Percentiles rank a stretch among this genome's conserved stretches.
Conservation (phyloP, 2,329 filamentous ascomycete genomes). For the Phyllosticta ampelicida region DNA sequence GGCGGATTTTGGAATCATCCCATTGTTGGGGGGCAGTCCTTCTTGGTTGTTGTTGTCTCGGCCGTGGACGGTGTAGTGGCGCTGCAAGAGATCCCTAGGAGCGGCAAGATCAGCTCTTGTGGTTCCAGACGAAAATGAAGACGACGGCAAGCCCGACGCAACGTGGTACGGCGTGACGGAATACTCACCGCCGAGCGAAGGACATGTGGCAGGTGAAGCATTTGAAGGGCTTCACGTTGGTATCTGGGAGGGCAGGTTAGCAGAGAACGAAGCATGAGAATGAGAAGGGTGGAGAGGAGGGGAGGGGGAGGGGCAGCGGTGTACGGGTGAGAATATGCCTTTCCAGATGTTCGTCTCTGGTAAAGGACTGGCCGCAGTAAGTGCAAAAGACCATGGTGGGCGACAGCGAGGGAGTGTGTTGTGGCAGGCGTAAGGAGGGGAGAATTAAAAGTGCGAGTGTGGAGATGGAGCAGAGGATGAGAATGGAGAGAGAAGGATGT, state of each 20-base stretch:
- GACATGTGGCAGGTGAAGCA: conserved; percentile 46
- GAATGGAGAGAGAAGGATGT: neutral
- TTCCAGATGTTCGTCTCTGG: conserved; percentile 42
- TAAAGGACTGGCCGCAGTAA: conserved; percentile 44
- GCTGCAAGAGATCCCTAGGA: conserved; percentile 39
- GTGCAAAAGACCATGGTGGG: conserved; percentile 42
- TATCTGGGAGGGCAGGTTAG: conserved; percentile 28
- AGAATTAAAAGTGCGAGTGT: neutral
- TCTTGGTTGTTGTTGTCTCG: conserved; percentile 40
- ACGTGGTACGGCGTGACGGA: neutral
- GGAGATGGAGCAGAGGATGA: neutral
- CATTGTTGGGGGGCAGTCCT: conserved; percentile 35
- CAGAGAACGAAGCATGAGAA: neutral
- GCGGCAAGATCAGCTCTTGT: neutral
- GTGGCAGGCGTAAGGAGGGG: neutral
- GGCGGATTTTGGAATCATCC: conserved; percentile 42
- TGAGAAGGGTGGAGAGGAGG: neutral
- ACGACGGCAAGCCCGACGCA: neutral
- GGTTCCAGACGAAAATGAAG: neutral
- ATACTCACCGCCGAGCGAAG: conserved; percentile 39
- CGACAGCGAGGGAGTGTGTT: neutral
- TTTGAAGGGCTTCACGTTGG: conserved; percentile 46
- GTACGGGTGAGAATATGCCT: conserved; percentile 42
- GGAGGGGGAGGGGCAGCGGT: too few relatives aligned
- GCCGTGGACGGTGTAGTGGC: conserved; percentile 43